Conservation (phyloP, 148 eudicot genomes). For the Vaccinium darrowii region DNA sequence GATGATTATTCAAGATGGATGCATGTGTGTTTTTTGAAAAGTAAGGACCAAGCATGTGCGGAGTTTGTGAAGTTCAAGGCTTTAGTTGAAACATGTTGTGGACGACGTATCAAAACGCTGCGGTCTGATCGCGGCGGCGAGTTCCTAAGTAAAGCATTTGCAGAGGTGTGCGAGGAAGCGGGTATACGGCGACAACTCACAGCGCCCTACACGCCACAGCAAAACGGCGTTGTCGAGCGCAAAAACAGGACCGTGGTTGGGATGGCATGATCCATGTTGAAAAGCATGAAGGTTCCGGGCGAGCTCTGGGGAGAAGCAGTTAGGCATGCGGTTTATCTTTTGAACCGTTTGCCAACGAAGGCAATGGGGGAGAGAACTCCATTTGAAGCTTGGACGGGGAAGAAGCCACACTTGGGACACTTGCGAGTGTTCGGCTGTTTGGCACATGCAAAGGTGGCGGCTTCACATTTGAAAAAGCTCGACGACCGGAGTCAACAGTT, state of each 20-base stretch:
- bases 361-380: background rate
- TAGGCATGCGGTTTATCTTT: no score
- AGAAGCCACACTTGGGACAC: conserved; percentile 10
- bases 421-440: background rate
- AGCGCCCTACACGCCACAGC: background rate
- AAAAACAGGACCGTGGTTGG: background rate
- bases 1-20: no score
- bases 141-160: background rate
- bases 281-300: no score
- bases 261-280: no score
- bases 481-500: conserved; percentile 6
- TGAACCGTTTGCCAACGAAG: no score
- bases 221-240: conserved; percentile 12
- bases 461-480: background rate
- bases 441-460: background rate
- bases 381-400: background rate
- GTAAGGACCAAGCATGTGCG: background rate
- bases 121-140: background rate
- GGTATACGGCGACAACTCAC: background rate
- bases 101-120: background rate
- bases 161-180: background rate
- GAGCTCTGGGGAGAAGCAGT: no score
- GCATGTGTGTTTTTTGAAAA: no score
- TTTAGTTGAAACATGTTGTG: background rate
- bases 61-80: background rate